These are phyloP conservation scores for Triticum urartu DNA, from an alignment of 176 grass and related monocot species.

Conservation along the genomic window DNA sequence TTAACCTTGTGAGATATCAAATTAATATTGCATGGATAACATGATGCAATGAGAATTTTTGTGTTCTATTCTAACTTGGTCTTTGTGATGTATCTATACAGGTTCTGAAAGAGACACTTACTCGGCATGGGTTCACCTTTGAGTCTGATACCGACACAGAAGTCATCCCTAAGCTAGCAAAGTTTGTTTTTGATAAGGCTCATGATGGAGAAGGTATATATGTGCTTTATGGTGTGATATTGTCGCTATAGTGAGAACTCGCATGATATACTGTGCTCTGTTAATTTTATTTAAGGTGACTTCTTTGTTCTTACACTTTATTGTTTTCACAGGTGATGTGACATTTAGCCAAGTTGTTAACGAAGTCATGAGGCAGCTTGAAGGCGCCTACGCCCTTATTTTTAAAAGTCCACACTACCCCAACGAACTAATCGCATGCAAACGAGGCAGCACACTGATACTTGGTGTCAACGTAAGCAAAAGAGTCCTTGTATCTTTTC, in stretches of 20 bases:
- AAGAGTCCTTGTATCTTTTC: neutral
- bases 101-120: conserved; percentile 90
- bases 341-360: conserved; percentile 96
- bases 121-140: conserved; percentile 89
- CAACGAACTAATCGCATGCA: conserved; percentile 93
- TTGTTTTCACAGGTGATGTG: conserved; percentile 52
- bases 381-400: conserved; percentile 95
- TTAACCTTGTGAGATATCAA: neutral
- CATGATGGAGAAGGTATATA: conserved; percentile 74
- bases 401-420: conserved; percentile 97
- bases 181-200: conserved; percentile 91
- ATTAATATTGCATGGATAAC: neutral
- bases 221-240: neutral
- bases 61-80: neutral
- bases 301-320: neutral
- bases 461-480: conserved; percentile 88
- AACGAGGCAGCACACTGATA: conserved; percentile 82
- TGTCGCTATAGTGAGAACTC: neutral
- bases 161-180: conserved; percentile 95
- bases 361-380: conserved; percentile 96
- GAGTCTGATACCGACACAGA: conserved; percentile 99
- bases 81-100: conserved; percentile 37
- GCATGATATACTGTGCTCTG: neutral
- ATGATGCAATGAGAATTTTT: neutral
- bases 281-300: neutral